Base-by-base conservation (phyloP, 331 rosid genomes). In the Acacia pycnantha region DNA sequence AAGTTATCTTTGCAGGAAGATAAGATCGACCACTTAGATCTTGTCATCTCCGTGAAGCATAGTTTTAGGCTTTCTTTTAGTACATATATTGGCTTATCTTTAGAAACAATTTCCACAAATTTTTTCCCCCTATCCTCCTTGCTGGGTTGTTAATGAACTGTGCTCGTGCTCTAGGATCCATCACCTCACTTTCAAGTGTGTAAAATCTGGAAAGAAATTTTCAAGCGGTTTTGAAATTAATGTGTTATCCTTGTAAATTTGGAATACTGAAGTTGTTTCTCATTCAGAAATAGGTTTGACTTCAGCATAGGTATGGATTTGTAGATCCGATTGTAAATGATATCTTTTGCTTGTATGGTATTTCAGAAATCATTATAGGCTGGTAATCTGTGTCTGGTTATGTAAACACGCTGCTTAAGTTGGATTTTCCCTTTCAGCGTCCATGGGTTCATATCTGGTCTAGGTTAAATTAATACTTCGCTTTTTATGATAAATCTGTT, bases 1-100 rank as follows among this genome's bases (percentile, higher is more conserved):
- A 26, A 41, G 4, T 21, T 43, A 58, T n/a, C 19, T 7, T 21
- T 54, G 19, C 8, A 4, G 78, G 67, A 37, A 62, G 19, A 56
- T 77, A 73, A 47, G 35, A 22, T 81, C 50, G 27, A n/a, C n/a
- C 29, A 26, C 33, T 71, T 71, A 82, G 84, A 87, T 82, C 88
- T 79, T 75, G 46, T 27, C 5, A 24, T 29, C 35, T 0, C 77
- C 11, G 48, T 47, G 76, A 64, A 26, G 29, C 33, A 10, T 11
- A n/a, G 4, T 43, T 51, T 12, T n/a, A 35, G 76, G n/a, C 41
- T 47, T 46, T 19, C 14, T 31, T 77, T 26, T 62, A 1, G 53
- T 80, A 8, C 31, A 29, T 29, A 40, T 31, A 51, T 67, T 76
- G 48, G 53, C 48, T 65, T 66, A 5, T 65, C 66, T 35, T 58